Percentiles rank a stretch among this genome's conserved stretches.
phyloP scores from a whole-genome alignment of 139 green algal genomes.

The Micromonas commoda region DNA sequence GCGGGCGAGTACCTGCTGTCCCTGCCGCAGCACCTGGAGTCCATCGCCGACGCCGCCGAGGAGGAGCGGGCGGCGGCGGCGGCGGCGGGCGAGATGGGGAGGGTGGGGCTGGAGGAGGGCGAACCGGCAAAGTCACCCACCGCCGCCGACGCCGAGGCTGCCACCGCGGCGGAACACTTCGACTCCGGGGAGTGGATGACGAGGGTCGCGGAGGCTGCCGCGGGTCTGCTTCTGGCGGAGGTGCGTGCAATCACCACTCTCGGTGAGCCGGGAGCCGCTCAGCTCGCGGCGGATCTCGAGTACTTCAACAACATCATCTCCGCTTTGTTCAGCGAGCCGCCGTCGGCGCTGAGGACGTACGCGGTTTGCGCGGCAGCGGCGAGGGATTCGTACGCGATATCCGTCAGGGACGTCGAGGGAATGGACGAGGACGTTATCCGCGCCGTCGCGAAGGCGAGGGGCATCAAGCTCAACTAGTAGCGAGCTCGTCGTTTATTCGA shows the following conservation, averaged over 20 bases:
- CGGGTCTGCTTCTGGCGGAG: conserved; percentile 43
- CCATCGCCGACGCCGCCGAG: conserved; percentile 40
- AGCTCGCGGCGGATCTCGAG: conserved; percentile 83
- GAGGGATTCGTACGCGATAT: neutral
- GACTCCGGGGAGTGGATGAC: conserved; percentile 78
- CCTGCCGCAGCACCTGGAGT: conserved; percentile 80
- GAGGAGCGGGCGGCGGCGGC: neutral
- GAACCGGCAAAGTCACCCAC: neutral
- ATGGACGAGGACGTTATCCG: neutral
- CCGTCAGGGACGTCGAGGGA: neutral
- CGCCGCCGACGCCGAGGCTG: too few species aligned
- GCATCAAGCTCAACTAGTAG: neutral
- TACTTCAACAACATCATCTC: conserved; percentile 89
- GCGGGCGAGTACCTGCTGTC: conserved; percentile 85
- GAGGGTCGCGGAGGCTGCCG: conserved; percentile 42
- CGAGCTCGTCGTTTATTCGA: too few species aligned
- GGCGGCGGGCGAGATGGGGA: neutral
- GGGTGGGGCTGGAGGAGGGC: conserved; percentile 31
- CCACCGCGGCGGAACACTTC: too few species aligned
- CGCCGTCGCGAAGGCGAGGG: neutral
- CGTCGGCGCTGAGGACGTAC: neutral
- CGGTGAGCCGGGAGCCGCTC: conserved; percentile 48
- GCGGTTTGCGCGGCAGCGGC: neutral
- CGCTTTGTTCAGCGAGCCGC: too few species aligned
- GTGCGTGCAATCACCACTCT: conserved; percentile 47